phyloP scores from a whole-genome alignment of 2,329 filamentous ascomycete genomes.

The Epichloe glyceriae region DNA sequence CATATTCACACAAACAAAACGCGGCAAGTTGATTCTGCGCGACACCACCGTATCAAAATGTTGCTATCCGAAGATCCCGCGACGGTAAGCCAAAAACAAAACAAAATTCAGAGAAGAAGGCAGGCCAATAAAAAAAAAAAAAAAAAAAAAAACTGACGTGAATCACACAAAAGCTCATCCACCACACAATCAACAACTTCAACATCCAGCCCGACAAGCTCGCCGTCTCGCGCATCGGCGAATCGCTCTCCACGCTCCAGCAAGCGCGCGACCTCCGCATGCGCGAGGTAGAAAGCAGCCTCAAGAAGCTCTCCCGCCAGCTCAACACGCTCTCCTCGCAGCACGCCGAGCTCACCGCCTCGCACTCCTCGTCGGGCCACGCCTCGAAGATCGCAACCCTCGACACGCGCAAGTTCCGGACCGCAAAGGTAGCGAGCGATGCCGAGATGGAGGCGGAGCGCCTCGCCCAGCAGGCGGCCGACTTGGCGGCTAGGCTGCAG shows the following conservation, averaged over 20 bases:
- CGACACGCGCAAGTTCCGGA: slow-evolving; percentile 87
- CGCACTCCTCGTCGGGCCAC: slow-evolving; percentile 68
- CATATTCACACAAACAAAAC: neutral
- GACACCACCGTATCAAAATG: slow-evolving; percentile 43
- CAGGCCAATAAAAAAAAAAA: no score
- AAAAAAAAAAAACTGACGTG: neutral
- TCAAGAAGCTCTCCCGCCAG: slow-evolving; percentile 63
- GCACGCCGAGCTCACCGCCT: slow-evolving; percentile 59
- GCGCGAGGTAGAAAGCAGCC: slow-evolving; percentile 51
- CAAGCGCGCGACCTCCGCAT: slow-evolving; percentile 71
- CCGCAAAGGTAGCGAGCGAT: slow-evolving; percentile 82
- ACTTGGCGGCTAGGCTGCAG: slow-evolving; percentile 60
- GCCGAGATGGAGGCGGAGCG: slow-evolving; percentile 91
- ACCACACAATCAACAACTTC: slow-evolving; percentile 88
- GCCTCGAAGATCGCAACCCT: slow-evolving; percentile 73
- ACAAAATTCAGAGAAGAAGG: neutral
- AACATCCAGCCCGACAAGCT: slow-evolving; percentile 82
- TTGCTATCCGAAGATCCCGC: slow-evolving; percentile 89
- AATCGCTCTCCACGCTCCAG: slow-evolving; percentile 71
- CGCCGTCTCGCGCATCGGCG: slow-evolving; percentile 69
- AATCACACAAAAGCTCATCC: slow-evolving; percentile 30
- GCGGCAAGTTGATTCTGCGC: neutral
- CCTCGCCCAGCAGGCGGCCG: slow-evolving; percentile 63
- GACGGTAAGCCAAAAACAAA: slow-evolving; percentile 42
- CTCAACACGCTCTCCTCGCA: slow-evolving; percentile 63